Conservation (phyloP, 2,329 filamentous ascomycete species). For the Monosporascus ibericus region DNA sequence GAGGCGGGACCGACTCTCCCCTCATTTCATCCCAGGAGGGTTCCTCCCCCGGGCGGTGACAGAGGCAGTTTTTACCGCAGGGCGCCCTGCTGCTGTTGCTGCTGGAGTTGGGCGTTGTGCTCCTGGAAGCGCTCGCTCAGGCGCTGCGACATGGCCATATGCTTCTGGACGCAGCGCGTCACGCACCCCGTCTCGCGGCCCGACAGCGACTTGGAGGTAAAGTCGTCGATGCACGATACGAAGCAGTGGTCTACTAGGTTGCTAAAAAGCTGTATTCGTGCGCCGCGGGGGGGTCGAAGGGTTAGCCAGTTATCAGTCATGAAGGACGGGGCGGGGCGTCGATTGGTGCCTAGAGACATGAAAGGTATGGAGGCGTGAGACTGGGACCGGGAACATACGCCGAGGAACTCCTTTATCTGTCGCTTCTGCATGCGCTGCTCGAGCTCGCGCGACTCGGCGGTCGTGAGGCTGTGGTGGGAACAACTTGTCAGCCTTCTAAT, state of each 20-base stretch:
- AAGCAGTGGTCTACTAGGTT: slow-evolving; percentile 86
- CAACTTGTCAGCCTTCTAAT: background rate
- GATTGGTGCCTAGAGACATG: too few species aligned
- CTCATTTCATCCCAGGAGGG: too few species aligned
- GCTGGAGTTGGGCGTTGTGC: slow-evolving; percentile 56
- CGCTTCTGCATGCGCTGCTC: slow-evolving; percentile 93
- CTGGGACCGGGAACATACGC: slow-evolving; percentile 51
- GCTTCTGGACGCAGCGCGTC: slow-evolving; percentile 92
- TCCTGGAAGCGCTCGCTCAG: slow-evolving; percentile 85
- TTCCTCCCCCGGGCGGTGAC: too few species aligned
- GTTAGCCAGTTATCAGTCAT: slow-evolving; percentile 13
- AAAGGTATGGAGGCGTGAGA: slow-evolving; percentile 1
- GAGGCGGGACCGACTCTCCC: too few species aligned
- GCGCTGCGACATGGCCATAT: slow-evolving; percentile 84
- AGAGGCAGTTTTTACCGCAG: slow-evolving; percentile 30
- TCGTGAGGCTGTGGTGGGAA: slow-evolving; percentile 49
- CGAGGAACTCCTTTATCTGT: slow-evolving; percentile 99
- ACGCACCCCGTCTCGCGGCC: slow-evolving; percentile 87
- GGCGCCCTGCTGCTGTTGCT: slow-evolving; percentile 36
- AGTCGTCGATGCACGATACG: slow-evolving; percentile 94
- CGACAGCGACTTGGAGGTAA: slow-evolving; percentile 92
- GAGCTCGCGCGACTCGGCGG: slow-evolving; percentile 84
- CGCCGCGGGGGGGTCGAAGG: background rate
- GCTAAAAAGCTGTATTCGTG: slow-evolving; percentile 44
- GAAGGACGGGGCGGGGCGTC: too few species aligned